Conservation (phyloP, 352 stramenopile species). For the Peronospora farinosa region DNA sequence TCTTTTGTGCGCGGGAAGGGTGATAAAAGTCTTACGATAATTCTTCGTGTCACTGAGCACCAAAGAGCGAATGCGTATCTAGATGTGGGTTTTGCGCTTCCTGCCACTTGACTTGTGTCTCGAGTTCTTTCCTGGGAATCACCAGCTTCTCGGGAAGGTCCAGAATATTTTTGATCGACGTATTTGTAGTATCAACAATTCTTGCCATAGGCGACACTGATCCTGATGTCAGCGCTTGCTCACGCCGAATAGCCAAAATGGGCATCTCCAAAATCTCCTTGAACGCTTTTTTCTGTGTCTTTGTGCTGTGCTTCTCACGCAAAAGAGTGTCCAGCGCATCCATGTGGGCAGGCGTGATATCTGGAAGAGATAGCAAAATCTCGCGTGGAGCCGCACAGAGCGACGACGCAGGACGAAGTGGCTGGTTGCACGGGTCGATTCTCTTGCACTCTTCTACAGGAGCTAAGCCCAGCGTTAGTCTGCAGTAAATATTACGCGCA, state of each 20-base stretch:
- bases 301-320: constrained; percentile 69
- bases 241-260: constrained; percentile 42
- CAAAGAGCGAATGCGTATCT: constrained; percentile 49
- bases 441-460: constrained; percentile 79
- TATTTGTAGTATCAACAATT: constrained; percentile 21
- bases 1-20: not conserved
- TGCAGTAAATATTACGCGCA: constrained; percentile 77
- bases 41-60: constrained; percentile 28
- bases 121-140: constrained; percentile 47
- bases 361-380: constrained; percentile 54
- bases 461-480: constrained; percentile 48
- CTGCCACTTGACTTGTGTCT: constrained; percentile 40
- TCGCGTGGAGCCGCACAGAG: constrained; percentile 45
- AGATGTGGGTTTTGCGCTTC: constrained; percentile 44
- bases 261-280: constrained; percentile 72
- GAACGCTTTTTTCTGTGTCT: constrained; percentile 79
- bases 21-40: no score
- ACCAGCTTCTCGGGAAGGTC: constrained; percentile 65
- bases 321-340: constrained; percentile 46
- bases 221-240: constrained; percentile 30
- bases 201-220: constrained; percentile 32
- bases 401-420: constrained; percentile 32
- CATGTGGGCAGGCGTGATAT: constrained; percentile 36
- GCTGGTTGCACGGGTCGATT: constrained; percentile 77
- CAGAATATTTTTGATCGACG: constrained; percentile 46